Base-by-base conservation (phyloP, 345 rosid species). In the Isatis tinctoria region DNA sequence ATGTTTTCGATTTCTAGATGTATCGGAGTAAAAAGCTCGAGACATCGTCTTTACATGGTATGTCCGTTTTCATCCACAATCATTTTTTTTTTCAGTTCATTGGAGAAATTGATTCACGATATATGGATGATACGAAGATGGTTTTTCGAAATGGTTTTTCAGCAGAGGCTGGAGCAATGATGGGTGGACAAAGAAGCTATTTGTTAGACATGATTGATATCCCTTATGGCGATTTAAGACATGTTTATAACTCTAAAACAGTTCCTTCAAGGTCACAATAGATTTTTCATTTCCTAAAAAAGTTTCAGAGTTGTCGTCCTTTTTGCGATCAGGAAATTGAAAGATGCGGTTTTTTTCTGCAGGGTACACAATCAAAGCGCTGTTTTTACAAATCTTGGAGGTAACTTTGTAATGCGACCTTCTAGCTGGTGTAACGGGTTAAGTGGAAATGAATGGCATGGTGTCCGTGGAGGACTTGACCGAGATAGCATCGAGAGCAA, bases 11-110 rank as follows among this genome's bases (percentile, higher is more conserved):
- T 28, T 60, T 67, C 6, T 80, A 92, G 98, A 92, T 90, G 98
- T 90, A 87, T 58, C 85, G 98, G 60, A 87, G 95, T 72, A 92
- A 90, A 85, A 92, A 88, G 84, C 88, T 88, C 6, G 96, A 90
- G 56, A 82, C 82, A 11, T 65, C 93, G 37, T 67, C 93, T 74
- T 83, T 87, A 6, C 94, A 87, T 87, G 98, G 98, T 92, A 78
- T 13, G 73, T 58, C 39, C 9, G 22, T 40, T 69, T 17, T 62
- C 35, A 67, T 53, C 65, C 3, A 13, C 8, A 35, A 18, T 33
- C n/a, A 17, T 9, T 18, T 43, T 32, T 60, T 9, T 18, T 43
- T 32, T 60, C 22, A 4, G 13, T 27, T 59, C 62, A 49, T 33
- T 3, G 37, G 18, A 20, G 9, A 17, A 22, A 22, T 22, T 3